Evolutionary conservation across 179 eudicot genomes (phyloP), one percentile per base, ranked within the genome.

Genomic region (Carnegiea gigantea): DNA sequence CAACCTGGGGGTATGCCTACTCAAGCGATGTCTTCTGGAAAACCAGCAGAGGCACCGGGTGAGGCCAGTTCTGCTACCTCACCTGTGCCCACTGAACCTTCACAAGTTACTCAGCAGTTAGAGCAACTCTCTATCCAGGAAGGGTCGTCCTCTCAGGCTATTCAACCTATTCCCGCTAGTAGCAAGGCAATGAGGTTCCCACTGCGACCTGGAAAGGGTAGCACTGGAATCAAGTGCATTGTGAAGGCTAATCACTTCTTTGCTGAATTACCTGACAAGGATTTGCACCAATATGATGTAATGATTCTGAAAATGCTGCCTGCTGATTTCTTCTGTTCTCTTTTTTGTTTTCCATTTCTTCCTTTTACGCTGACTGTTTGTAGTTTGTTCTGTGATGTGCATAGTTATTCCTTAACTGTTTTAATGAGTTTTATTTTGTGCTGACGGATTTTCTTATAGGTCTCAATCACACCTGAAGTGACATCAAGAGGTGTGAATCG

Each of bases 201-300:
- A 43, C 87, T 84, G 28, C 92, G 99, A 38, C 99, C 99, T 33
- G 98, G 99, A 24, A 90, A 91, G 84, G 99, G 99, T 30, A 92
- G 86, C 81, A 80, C 77, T 72, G 99, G 99, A 21, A 60, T 21
- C 28, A 88, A 67, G 80, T 92, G 97, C 57, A 83, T 92, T 72
- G 99, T 96, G 60, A 95, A 93, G 82, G 99, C 99, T 6, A 95
- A 95, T 77, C 99, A 95, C 83, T 94, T 95, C 80, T 90, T 94
- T 83, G 99, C 96, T 59, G 96, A 90, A 74, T 79, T 95, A 67
- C 96, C 98, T 0, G 95, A 95, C 67, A 94, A 94, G 86, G 99
- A 95, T 79, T 79, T 94, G 86, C 98, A 94, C 86, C 99, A 94
- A 54, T 95, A 94, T 78, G 97, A 95, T 85, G 99, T 94, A 84